Evolutionary conservation across 2,329 filamentous ascomycete genomes (phyloP), one percentile per base, ranked within the genome.

Genomic region (Ophiostoma novo-ulmi): DNA sequence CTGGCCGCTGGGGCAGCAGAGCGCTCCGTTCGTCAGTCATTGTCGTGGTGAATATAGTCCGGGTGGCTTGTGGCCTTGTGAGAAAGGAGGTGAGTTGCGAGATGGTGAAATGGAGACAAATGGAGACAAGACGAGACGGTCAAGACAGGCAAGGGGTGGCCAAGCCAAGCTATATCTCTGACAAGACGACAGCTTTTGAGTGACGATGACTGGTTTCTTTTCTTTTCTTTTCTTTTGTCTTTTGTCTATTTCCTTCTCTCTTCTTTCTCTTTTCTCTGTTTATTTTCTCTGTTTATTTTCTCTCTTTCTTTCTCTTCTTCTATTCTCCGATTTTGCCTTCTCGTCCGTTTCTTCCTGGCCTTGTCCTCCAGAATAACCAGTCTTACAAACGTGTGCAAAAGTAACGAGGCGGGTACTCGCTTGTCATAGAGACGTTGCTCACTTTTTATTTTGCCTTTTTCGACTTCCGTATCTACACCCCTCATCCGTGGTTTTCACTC

Each of bases 1-100:
- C 20, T 36, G 63, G 63, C 20, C 61, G 4, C n/a, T 58, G 31
- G 2, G 73, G 68, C 48, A 74, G 61, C 22, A 74, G 65, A 0
- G 71, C 64, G 10, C 71, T 69, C 14, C 69, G 70, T 58, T 74
- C 73, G 68, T 72, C 71, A 0, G 73, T 36, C 63, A 65, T 65
- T 35, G 35, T 64, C 17, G 61, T 26, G 22, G 20, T 22, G 52
- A 20, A 22, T 55, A n/a, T 63, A 36, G 61, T 38, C 20, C 17
- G 61, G 6, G 17, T 48, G 20, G 6, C 17, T 48, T 44, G 5
- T 13, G 38, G 3, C 38, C 11, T 35, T 26, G 55, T 31, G 22
- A 11, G 58, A 4, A 20, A 64, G 31, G 44, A 48, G 31, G 4
- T 38, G 61, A 22, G 61, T 3, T 38, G 35, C 8, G 26, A 5